These are phyloP conservation scores for Amniculicola lignicola DNA, from an alignment of 495 filamentous ascomycete genomes.

Conservation along the genomic window DNA sequence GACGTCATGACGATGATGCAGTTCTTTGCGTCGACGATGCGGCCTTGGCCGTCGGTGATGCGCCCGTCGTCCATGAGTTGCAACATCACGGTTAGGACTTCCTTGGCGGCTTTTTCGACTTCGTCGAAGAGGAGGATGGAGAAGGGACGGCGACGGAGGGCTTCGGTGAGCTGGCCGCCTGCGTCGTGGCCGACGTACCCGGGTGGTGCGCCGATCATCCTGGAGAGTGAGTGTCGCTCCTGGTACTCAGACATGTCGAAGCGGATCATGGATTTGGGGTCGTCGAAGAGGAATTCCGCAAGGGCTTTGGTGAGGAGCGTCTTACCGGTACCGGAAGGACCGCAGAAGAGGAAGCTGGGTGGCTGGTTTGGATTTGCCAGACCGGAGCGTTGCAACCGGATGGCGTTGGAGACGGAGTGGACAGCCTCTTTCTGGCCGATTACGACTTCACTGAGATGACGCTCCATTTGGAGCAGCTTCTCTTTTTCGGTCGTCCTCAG, in stretches of 20 bases:
- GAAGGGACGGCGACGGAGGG: slow-evolving; percentile 87
- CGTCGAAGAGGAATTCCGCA: slow-evolving; percentile 97
- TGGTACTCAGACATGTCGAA: slow-evolving; percentile 99
- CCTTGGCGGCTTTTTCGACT: slow-evolving; percentile 97
- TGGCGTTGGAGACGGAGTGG: slow-evolving; percentile 87
- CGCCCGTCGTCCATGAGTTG: slow-evolving; percentile 99
- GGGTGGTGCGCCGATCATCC: slow-evolving; percentile 96
- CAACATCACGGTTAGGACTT: slow-evolving; percentile 91
- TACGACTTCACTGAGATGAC: slow-evolving; percentile 73
- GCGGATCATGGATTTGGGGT: slow-evolving; percentile 95
- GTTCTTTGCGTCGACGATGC: slow-evolving; percentile 90
- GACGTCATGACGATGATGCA: slow-evolving; percentile 99
- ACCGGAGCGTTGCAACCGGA: slow-evolving; percentile 88
- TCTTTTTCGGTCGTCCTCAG: slow-evolving; percentile 96
- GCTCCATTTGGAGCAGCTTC: slow-evolving; percentile 94
- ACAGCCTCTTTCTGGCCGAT: slow-evolving; percentile 96
- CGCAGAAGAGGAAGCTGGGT: slow-evolving; percentile 96
- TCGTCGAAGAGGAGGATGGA: slow-evolving; percentile 98
- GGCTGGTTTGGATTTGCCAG: slow-evolving; percentile 93
- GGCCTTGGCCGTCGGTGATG: slow-evolving; percentile 95
- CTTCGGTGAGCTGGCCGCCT: slow-evolving; percentile 93
- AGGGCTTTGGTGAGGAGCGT: slow-evolving; percentile 94
- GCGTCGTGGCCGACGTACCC: slow-evolving; percentile 97
- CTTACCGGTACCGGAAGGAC: slow-evolving; percentile 96
- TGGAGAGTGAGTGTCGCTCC: slow-evolving; percentile 90